Conservation (phyloP, 2,329 filamentous ascomycete genomes). For the Sporothrix brunneoviolacea region DNA sequence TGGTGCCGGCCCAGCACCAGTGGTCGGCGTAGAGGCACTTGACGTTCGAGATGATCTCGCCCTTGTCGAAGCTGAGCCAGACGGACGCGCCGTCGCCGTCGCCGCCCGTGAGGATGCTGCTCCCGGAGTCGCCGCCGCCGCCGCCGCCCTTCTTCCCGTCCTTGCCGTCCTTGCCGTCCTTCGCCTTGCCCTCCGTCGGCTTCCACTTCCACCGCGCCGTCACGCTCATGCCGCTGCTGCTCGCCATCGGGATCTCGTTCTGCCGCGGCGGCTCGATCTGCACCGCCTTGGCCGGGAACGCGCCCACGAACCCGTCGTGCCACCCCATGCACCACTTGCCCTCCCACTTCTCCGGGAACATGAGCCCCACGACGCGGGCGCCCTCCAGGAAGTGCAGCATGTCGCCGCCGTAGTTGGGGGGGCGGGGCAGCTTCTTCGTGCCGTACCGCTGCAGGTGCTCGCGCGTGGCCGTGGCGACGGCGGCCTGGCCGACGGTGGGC, state of each 20-base stretch:
- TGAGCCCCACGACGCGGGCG: constrained; percentile 43
- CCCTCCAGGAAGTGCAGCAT: constrained; percentile 39
- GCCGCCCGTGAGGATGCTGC: constrained; percentile 24
- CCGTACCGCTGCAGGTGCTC: constrained; percentile 31
- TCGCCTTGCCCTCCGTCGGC: constrained; percentile 20
- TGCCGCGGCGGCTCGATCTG: constrained; percentile 41
- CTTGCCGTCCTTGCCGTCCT: neutral
- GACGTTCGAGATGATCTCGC: constrained; percentile 61
- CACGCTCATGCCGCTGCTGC: constrained; percentile 41
- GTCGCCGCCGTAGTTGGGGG: constrained; percentile 27
- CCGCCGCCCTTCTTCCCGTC: neutral
- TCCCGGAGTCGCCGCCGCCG: constrained; percentile 12
- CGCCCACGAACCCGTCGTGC: constrained; percentile 47
- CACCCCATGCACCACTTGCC: constrained; percentile 54
- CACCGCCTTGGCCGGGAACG: constrained; percentile 42
- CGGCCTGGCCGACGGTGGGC: constrained; percentile 24
- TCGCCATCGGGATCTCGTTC: constrained; percentile 40
- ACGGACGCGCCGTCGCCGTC: constrained; percentile 32
- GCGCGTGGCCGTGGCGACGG: constrained; percentile 29
- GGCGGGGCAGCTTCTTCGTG: constrained; percentile 27
- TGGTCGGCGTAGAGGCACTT: constrained; percentile 35
- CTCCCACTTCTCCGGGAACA: constrained; percentile 43
- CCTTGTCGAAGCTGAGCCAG: constrained; percentile 59
- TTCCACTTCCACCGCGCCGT: constrained; percentile 48
- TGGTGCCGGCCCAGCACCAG: constrained; percentile 32